Evolutionary conservation across 1,284 basidiomycete genomes (phyloP).

Genomic region (Cutaneotrichosporon sp.): DNA sequence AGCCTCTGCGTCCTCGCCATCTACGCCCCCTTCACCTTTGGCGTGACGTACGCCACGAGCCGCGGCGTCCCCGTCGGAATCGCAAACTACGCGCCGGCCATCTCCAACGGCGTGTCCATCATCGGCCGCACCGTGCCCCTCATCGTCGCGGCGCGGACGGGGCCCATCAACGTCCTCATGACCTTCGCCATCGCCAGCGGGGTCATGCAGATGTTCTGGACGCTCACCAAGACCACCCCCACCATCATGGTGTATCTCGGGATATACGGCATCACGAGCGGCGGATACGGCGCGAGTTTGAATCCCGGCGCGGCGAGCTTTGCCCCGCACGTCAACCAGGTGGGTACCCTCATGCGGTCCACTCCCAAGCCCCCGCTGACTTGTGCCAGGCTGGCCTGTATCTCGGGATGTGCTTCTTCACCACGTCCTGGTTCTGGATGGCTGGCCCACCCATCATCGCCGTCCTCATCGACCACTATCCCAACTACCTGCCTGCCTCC

Average conservation of each 20-base stretch:
- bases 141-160: constrained; percentile 35
- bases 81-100: constrained; percentile 37
- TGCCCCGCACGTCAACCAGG: constrained; percentile 33
- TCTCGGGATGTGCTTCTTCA: constrained; percentile 44
- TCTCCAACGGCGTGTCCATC: constrained; percentile 38
- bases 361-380: too few species aligned
- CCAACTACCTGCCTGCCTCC: constrained; percentile 33
- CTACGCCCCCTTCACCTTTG: constrained; percentile 38
- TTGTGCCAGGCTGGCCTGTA: constrained; percentile 36
- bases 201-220: constrained; percentile 39
- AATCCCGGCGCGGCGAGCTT: constrained; percentile 39
- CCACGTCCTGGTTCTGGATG: constrained; percentile 39
- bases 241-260: constrained; percentile 35
- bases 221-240: constrained; percentile 23
- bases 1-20: constrained; percentile 31
- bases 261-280: constrained; percentile 37
- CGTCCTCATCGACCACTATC: constrained; percentile 30
- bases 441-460: constrained; percentile 38
- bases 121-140: constrained; percentile 43
- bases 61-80: constrained; percentile 28
- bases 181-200: constrained; percentile 28
- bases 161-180: constrained; percentile 42
- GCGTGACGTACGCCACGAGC: constrained; percentile 37
- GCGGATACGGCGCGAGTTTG: constrained; percentile 36
- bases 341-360: too few species aligned